phyloP scores from a whole-genome alignment of 306 rosid species.

The Castanea crenata region DNA sequence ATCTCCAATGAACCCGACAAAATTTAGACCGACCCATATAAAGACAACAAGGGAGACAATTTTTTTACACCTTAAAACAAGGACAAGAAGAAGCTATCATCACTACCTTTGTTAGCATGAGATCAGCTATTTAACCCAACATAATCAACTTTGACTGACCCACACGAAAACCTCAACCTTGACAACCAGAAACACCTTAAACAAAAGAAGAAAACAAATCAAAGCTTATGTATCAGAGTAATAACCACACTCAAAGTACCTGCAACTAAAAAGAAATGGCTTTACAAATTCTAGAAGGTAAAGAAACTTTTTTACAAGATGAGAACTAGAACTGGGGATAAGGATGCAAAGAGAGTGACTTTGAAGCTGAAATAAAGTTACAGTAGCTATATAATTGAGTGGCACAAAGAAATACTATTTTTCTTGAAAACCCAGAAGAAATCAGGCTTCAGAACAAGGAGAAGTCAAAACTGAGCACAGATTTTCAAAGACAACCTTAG shows the following conservation, averaged over 20 bases:
- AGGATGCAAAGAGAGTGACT: neutral
- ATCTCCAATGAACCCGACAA: neutral
- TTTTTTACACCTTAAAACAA: neutral
- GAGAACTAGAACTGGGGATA: neutral
- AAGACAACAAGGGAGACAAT: neutral
- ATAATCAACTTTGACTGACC: neutral
- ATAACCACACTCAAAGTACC: neutral
- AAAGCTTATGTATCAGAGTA: neutral
- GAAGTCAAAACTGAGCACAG: conserved; percentile 15
- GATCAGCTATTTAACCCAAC: neutral
- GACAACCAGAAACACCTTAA: neutral
- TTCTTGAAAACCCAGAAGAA: neutral
- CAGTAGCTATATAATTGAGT: neutral
- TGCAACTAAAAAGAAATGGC: too few species aligned
- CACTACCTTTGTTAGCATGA: neutral
- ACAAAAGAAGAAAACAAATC: neutral
- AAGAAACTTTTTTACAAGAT: too few species aligned
- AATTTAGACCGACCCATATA: neutral
- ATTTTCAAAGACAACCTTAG: conserved; percentile 25
- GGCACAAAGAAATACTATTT: neutral
- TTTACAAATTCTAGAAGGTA: too few species aligned
- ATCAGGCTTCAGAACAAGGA: conserved; percentile 15
- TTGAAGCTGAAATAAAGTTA: neutral
- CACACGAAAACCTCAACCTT: neutral
- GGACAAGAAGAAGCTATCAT: neutral